Percentiles rank a stretch among this genome's conserved stretches.
phyloP scores from a whole-genome alignment of 495 filamentous ascomycete species.

The Viridothelium virens region DNA sequence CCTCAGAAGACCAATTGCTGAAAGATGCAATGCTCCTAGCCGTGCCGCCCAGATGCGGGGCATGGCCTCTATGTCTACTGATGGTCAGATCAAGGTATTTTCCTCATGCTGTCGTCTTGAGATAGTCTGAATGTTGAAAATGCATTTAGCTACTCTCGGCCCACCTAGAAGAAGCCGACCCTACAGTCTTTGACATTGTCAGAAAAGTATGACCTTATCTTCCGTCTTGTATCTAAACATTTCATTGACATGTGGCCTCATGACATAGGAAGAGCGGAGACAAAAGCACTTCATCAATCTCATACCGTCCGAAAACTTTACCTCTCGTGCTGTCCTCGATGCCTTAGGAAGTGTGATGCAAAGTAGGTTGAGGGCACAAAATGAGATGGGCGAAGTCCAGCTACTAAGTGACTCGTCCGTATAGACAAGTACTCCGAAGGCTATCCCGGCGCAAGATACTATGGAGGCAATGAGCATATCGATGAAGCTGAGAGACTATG shows the following conservation, averaged over 20 bases:
- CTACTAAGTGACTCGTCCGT: background rate
- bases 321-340: slow-evolving; percentile 92
- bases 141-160: slow-evolving; percentile 63
- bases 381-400: slow-evolving; percentile 18
- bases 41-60: background rate
- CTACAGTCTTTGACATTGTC: slow-evolving; percentile 75
- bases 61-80: slow-evolving; percentile 35
- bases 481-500: slow-evolving; percentile 85
- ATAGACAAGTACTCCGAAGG: slow-evolving; percentile 99
- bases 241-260: background rate
- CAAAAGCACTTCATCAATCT: slow-evolving; percentile 98
- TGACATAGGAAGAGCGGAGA: slow-evolving; percentile 73
- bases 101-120: background rate
- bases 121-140: slow-evolving; percentile 17
- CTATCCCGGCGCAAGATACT: slow-evolving; percentile 93
- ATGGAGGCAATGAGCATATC: slow-evolving; percentile 94
- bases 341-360: slow-evolving; percentile 97
- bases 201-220: slow-evolving; percentile 59
- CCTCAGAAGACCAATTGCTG: background rate
- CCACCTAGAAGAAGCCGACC: slow-evolving; percentile 76
- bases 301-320: slow-evolving; percentile 98
- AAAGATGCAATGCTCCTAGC: background rate
- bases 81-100: slow-evolving; percentile 58
- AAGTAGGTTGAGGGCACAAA: slow-evolving; percentile 48
- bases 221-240: background rate